Base-by-base conservation (phyloP, 768 basidiomycete genomes). In the Crepidotus variabilis region DNA sequence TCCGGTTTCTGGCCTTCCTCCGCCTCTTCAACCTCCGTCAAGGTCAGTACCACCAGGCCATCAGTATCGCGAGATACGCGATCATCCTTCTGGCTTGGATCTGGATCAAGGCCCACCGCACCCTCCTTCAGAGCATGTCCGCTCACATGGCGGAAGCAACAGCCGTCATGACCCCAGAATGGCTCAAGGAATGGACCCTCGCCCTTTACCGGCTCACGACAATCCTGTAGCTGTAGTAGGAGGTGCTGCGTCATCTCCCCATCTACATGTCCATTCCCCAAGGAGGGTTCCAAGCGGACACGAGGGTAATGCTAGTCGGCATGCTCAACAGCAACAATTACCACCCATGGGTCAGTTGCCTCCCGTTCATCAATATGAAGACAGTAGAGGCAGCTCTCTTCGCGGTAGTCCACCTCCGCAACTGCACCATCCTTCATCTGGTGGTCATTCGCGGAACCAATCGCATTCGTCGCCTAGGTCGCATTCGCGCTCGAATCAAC, bases 271-370 rank as follows among this genome's bases (percentile, higher is more conserved):
- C 6, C 80, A 76, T 58, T 73, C 75, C 58, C 76, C 77, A 20
- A 73, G 76, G 46, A 79, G 76, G 55, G 67, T 69, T 33, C 73
- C 82, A 39, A 64, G 63, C 56, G 71, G 69, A 43, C 78, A 77
- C 64, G 80, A 81, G 51, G 52, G 56, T 39, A 57, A 58, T 55
- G 43, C 21, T 50, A 28, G 35, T 21, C 55, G 48, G 36, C 55
- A 54, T 33, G n/a, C 35, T 34, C 55, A 56, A 13, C 62, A 71
- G 51, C 81, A 79, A 57, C 79, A 80, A 64, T 72, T 81, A 28
- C 79, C 77, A 23, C 77, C 79, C 50, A 67, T 82, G 47, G 73
- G 75, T 0, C 80, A 78, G 46, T 59, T 82, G 47, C 76, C 78
- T 48, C 72, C 78, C 60, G 72, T 75, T 35, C 69, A 59, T 52